phyloP scores from a whole-genome alignment of 495 filamentous ascomycete species.

The Niebla homalea region DNA sequence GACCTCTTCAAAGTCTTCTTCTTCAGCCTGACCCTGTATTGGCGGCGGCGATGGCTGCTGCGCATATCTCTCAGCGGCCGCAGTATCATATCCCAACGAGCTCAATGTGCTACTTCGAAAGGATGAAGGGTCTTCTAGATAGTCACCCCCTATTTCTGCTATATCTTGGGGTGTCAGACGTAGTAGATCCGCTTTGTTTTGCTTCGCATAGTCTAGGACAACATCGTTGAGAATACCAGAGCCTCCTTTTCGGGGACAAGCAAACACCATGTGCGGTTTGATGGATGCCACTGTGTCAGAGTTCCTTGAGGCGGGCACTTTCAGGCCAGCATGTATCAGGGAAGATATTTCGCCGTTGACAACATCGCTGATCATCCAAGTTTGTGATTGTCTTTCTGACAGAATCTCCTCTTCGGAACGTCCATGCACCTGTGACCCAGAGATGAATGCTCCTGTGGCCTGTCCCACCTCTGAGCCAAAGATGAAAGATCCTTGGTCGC shows the following conservation, averaged over 20 bases:
- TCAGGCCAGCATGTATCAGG: conserved; percentile 10
- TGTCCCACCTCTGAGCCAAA: too few species aligned
- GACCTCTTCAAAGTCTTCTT: conserved; percentile 18
- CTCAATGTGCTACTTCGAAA: conserved; percentile 29
- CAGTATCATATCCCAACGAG: conserved; percentile 57
- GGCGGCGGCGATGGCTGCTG: too few species aligned
- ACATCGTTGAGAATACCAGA: conserved; percentile 43
- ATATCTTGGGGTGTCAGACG: conserved; percentile 67
- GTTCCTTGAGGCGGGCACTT: conserved; percentile 10
- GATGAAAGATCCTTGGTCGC: background rate
- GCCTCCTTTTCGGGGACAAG: conserved; percentile 47
- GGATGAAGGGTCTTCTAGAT: conserved; percentile 47
- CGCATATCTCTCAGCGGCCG: conserved; percentile 16
- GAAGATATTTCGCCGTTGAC: conserved; percentile 12
- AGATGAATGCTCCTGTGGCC: too few species aligned
- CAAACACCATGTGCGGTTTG: conserved; percentile 53
- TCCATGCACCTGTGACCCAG: background rate
- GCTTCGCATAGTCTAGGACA: conserved; percentile 43
- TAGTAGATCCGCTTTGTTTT: conserved; percentile 60
- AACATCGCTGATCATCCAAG: conserved; percentile 5
- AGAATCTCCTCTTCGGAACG: background rate
- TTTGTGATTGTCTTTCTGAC: background rate
- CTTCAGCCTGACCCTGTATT: conserved; percentile 9
- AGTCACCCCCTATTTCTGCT: conserved; percentile 61
- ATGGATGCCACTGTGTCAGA: conserved; percentile 36